Evolutionary conservation across 495 filamentous ascomycete species (phyloP).

Genomic region (Xylaria castorea): DNA sequence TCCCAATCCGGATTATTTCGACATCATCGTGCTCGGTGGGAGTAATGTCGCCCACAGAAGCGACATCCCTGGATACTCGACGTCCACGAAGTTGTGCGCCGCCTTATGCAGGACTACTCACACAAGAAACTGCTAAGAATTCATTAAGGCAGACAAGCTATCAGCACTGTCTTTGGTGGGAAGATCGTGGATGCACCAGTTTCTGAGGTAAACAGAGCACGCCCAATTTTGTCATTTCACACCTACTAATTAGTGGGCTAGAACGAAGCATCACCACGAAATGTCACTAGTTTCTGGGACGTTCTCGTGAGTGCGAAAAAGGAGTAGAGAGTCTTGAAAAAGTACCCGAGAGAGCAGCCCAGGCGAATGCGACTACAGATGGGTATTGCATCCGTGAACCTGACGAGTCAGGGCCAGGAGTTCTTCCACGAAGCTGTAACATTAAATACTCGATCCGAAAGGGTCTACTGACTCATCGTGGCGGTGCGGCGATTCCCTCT

Average conservation of each 20-base stretch:
- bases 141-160: constrained; percentile 59
- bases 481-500: too few relatives aligned
- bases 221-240: not conserved
- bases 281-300: not conserved
- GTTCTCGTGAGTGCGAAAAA: not conserved
- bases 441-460: too few relatives aligned
- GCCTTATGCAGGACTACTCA: constrained; percentile 44
- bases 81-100: constrained; percentile 50
- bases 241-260: not conserved
- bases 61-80: constrained; percentile 52
- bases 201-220: constrained; percentile 44
- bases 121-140: constrained; percentile 53
- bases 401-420: constrained; percentile 44
- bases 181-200: constrained; percentile 46
- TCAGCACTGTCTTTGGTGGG: constrained; percentile 50
- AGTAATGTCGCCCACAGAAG: constrained; percentile 53
- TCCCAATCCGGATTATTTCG: constrained; percentile 52
- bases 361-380: constrained; percentile 37
- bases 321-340: not conserved
- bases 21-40: constrained; percentile 56
- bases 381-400: constrained; percentile 46
- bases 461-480: too few relatives aligned
- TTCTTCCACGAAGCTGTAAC: constrained; percentile 43
- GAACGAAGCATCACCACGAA: not conserved
- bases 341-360: not conserved